Evolutionary conservation across 2,329 filamentous ascomycete genomes (phyloP).

Genomic region (Fusarium nurragi): DNA sequence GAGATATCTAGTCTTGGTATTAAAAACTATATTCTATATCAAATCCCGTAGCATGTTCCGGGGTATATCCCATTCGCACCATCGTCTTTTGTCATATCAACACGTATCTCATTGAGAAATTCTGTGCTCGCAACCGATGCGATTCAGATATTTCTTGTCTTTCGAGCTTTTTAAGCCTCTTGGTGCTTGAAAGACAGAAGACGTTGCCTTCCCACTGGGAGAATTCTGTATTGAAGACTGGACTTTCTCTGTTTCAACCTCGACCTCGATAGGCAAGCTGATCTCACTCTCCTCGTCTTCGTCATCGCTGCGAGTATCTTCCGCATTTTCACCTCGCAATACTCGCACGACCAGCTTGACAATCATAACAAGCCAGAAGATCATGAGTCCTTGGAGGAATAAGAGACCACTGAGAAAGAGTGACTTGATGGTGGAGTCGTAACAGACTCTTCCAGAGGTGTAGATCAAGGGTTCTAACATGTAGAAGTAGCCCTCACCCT

Average conservation of each 20-base stretch:
- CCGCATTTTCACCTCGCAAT: conserved; percentile 78
- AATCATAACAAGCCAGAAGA: conserved; percentile 92
- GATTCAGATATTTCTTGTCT: conserved; percentile 78
- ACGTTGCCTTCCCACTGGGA: conserved; percentile 62
- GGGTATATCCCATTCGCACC: not conserved
- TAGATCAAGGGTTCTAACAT: conserved; percentile 78
- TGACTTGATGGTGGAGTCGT: conserved; percentile 76
- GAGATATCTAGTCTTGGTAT: not conserved
- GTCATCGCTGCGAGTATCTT: conserved; percentile 87
- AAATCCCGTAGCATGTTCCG: not conserved
- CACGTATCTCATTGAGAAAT: conserved; percentile 43
- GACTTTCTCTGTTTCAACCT: conserved; percentile 76
- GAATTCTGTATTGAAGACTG: conserved; percentile 54
- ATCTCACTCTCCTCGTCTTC: conserved; percentile 63
- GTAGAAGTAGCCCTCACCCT: conserved; percentile 62
- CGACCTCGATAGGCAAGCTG: conserved; percentile 69
- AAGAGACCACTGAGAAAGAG: conserved; percentile 82
- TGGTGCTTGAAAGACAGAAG: conserved; percentile 61
- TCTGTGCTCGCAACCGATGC: conserved; percentile 85
- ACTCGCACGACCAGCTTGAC: conserved; percentile 65
- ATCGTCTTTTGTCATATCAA: not conserved
- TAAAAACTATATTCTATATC: conserved; percentile 2
- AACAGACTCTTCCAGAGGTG: conserved; percentile 79
- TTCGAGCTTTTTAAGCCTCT: conserved; percentile 70
- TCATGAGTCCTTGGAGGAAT: conserved; percentile 78